A percentile compares a stretch with the other conserved stretches of the same genome.
These are phyloP conservation scores for Bryum argenteum DNA, from an alignment of 225 moss, liverwort and hornwort species.

Conservation along the genomic window DNA sequence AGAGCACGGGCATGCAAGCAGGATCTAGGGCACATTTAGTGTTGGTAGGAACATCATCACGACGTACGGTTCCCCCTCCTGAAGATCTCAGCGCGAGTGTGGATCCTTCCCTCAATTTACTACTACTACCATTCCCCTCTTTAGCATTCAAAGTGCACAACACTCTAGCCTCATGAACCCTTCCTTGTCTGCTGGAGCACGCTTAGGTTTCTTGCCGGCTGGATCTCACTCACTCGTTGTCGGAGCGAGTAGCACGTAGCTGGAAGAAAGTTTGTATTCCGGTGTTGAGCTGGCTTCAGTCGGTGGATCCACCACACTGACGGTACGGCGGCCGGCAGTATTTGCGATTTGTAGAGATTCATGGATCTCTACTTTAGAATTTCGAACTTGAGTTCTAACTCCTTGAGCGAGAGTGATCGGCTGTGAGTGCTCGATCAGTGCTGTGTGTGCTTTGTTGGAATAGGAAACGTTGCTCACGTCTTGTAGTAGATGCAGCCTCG, in stretches of 20 bases:
- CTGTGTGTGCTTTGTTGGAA: slow-evolving; percentile 10
- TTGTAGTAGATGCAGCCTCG: not conserved
- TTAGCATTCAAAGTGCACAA: not conserved
- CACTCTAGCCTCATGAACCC: slow-evolving; percentile 27
- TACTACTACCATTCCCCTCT: not conserved
- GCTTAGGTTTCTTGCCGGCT: slow-evolving; percentile 18
- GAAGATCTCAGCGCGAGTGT: slow-evolving; percentile 16
- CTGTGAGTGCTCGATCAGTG: slow-evolving; percentile 12
- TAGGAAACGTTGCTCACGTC: not conserved
- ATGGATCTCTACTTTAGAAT: slow-evolving; percentile 44
- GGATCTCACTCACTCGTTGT: slow-evolving; percentile 26
- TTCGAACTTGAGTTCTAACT: not conserved
- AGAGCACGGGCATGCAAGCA: slow-evolving; percentile 19
- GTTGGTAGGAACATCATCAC: slow-evolving; percentile 11
- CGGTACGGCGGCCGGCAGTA: not conserved
- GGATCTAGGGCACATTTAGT: slow-evolving; percentile 32
- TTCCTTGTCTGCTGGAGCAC: not conserved
- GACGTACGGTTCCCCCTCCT: slow-evolving; percentile 10
- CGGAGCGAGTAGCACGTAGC: not conserved
- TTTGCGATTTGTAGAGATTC: slow-evolving; percentile 31
- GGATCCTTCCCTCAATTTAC: slow-evolving; percentile 15
- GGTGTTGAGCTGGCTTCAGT: slow-evolving; percentile 7
- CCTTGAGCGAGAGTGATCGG: slow-evolving; percentile 8
- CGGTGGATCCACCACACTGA: slow-evolving; percentile 29
- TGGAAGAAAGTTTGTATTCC: slow-evolving; percentile 12